Percentiles rank a stretch among this genome's conserved stretches.
These are phyloP conservation scores for Glomus cerebriforme DNA, from an alignment of 192 early-diverging fungal species.

Conservation along the genomic window DNA sequence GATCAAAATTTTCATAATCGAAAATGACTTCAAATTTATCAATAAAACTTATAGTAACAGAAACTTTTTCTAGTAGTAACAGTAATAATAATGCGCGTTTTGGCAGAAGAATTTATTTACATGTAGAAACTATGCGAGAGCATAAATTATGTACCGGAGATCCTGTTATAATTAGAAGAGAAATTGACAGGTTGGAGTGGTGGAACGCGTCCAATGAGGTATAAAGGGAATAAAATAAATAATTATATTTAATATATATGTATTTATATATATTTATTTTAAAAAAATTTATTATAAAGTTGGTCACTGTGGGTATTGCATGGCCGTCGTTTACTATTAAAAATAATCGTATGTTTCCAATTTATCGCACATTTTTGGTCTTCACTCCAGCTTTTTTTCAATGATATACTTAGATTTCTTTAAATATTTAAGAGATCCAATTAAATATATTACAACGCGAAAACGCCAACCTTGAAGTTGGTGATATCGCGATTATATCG, in stretches of 20 bases:
- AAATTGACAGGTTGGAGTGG: not conserved
- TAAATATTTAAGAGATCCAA: conserved; percentile 49
- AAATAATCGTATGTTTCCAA: conserved; percentile 39
- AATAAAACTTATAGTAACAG: not conserved
- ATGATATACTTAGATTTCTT: not conserved
- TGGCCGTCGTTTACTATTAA: conserved; percentile 58
- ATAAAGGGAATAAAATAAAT: not conserved
- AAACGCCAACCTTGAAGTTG: conserved; percentile 52
- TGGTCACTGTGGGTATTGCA: conserved; percentile 47
- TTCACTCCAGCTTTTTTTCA: not conserved
- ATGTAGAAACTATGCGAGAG: conserved; percentile 44
- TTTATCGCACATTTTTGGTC: not conserved
- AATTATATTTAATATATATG: not conserved
- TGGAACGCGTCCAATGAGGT: not conserved
- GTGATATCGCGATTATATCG: conserved; percentile 40
- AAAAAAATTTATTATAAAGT: not conserved
- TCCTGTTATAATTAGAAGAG: conserved; percentile 35
- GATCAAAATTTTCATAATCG: not conserved
- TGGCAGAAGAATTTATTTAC: conserved; percentile 38
- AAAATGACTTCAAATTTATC: not conserved
- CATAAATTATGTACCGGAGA: conserved; percentile 40
- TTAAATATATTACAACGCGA: conserved; percentile 46
- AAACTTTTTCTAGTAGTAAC: not conserved
- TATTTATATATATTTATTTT: not conserved
- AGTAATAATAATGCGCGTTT: not conserved